Evolutionary conservation across 257 asterid species (phyloP), one percentile per base, ranked within the genome.

Genomic region (Ballota nigra): DNA sequence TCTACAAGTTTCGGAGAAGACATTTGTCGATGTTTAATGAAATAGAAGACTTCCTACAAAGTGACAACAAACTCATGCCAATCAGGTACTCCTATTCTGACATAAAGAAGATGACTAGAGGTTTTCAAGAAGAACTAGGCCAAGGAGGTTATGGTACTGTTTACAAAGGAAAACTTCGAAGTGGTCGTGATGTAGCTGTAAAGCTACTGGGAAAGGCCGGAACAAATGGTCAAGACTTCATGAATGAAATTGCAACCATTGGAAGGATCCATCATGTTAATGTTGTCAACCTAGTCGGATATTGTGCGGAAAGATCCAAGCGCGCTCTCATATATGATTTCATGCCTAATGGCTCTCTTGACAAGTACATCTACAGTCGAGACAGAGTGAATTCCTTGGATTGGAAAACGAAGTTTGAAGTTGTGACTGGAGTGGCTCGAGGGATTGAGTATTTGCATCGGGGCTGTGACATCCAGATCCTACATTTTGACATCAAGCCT

Each of bases 401-500:
- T 15, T 83, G 78, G 78, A 43, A 55, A 7, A 77, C 19, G 3
- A 70, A 69, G 79, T 71, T 24, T 19, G 63, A 65, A n/a, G 75
- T 83, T 66, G 69, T 78, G 16, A 31, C 77, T 40, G 81, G 81
- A 7, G 83, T 80, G 58, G 84, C 80, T 34, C 68, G 61, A 1
- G 84, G 81, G 47, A 80, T 76, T 4, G 74, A 76, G 23, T 80
- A 76, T 55, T 28, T 76, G 58, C 83, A 79, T 24, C 66, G 63
- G 5, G 80, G 83, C 0, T 79, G 83, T 9, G 69, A 75, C 19
- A 66, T 80, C 12, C 75, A 58, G 8, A 80, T 80, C 20, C 52
- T 76, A 34, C 81, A 76, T 45, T 80, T 76, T 0, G 79, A 76
- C 70, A 80, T 80, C 43, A 72, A 80, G 61, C 84, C 84, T 53